Evolutionary conservation across 768 basidiomycete species (phyloP), one percentile per base, ranked within the genome.

Genomic region (Suillus occidentalis): DNA sequence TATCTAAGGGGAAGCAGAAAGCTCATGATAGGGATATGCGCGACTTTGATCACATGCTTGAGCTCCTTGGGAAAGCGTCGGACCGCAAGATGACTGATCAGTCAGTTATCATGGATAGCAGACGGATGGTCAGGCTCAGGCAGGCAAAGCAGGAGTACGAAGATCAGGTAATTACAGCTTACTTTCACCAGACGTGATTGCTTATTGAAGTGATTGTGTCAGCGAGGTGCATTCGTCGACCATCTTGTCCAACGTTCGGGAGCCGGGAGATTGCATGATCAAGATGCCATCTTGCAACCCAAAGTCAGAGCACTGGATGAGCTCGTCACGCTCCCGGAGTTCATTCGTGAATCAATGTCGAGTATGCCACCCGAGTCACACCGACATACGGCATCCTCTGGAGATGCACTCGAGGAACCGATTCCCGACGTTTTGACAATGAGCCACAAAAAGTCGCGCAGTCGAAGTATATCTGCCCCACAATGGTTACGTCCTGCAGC

Each of bases 161-260:
- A 22, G 85, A 85, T 65, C 87, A 90, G 83, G 93, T 91, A 69
- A 36, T 79, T 40, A 36, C 31, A 39, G 22, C 6, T 36, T 60
- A 58, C n/a, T 40, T 60, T 34, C 3, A 47, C 52, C 3, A 28
- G 12, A 31, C 25, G 12, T 57, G 0, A 36, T 69, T 40, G 56
- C 65, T 47, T 65, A 57, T 59, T 63, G 67, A 40, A 68, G 28
- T 63, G 45, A 49, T 61, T 63, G 14, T 57, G 49, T 40, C 68
- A 92, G 90, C 87, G 88, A 64, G 85, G 89, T 52, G 85, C 84
- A 9, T 94, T 96, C 72, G 88, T 95, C 12, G 88, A 90, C 62
- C 85, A 87, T 64, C 81, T 97, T 2, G 80, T 87, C 12, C 80
- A 83, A 36, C 92, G 92, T 71, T 91, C 93, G 0, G 81, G 83